A percentile compares a stretch with the other conserved stretches of the same genome.
These are phyloP conservation scores for Fusarium sp. DNA, from an alignment of 2,329 filamentous ascomycete species.

Conservation along the genomic window DNA sequence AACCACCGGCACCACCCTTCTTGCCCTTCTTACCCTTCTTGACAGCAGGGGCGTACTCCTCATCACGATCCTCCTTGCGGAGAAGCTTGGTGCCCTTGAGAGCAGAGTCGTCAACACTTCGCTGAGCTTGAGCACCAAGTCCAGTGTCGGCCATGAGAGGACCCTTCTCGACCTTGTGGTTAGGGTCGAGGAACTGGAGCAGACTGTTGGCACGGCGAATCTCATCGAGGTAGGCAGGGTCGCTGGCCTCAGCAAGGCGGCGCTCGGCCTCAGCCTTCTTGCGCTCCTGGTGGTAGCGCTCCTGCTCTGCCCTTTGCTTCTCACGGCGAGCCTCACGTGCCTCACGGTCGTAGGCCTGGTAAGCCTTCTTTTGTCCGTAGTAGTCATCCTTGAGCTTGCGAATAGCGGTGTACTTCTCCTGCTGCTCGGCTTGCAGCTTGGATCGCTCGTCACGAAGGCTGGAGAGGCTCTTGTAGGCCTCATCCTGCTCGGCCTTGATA, in stretches of 20 bases:
- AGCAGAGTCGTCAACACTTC: conserved; percentile 85
- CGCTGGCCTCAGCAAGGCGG: conserved; percentile 82
- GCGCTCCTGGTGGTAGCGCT: conserved; percentile 76
- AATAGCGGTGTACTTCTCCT: conserved; percentile 84
- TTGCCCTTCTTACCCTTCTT: conserved; percentile 93
- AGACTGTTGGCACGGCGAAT: conserved; percentile 89
- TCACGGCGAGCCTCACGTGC: conserved; percentile 80
- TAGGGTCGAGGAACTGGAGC: conserved; percentile 91
- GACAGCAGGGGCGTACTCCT: conserved; percentile 83
- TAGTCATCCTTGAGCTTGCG: conserved; percentile 92
- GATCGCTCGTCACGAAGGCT: conserved; percentile 85
- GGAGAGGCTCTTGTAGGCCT: conserved; percentile 89
- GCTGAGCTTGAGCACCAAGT: conserved; percentile 81
- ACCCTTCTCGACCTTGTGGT: conserved; percentile 73
- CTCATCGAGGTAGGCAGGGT: conserved; percentile 91
- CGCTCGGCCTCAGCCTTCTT: conserved; percentile 81
- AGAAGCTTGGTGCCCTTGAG: conserved; percentile 87
- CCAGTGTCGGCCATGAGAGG: conserved; percentile 74
- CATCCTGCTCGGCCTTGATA: conserved; percentile 93
- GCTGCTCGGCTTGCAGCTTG: conserved; percentile 85
- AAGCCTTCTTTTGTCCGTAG: conserved; percentile 85
- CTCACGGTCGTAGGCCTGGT: conserved; percentile 84
- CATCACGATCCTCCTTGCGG: conserved; percentile 88
- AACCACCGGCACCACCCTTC: conserved; percentile 63
- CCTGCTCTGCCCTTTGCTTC: conserved; percentile 83